Base-by-base conservation (phyloP, 148 eudicot species). In the Vaccinium corymbosum region DNA sequence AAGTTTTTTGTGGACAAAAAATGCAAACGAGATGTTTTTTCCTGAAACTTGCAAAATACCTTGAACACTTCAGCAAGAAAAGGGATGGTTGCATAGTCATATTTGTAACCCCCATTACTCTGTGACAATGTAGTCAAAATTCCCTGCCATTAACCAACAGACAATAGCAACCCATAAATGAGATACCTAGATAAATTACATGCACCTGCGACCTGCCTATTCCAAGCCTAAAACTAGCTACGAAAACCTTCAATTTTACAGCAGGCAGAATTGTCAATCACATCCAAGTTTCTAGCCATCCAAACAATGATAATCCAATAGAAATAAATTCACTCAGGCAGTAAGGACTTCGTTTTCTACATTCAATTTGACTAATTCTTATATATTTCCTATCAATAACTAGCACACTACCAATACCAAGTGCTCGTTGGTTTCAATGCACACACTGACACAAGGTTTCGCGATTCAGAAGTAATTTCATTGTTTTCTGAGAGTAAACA, bases 11-110 rank as follows among this genome's bases (percentile, higher is more conserved):
- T 19, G 49, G 29, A 48, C 52, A 49, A n/a, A 27, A n/a, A 10
- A n/a, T 76, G 57, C 48, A 35, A 57, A 35, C 7, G 50, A 64
- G 6, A 32, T 38, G 61, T 49, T 76, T 13, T 32, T 49, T 48
- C 14, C 25, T 17, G 14, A 49, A 76, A 49, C 57, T 76, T 76
- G 79, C 79, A 22, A 49, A 76, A 59, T 84, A 89, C 94, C 94
- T 92, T 92, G 86, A 92, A 92, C 20, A 92, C 88, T 86, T 92
- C 94, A 38, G 94, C 94, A 49, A 92, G 94, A 86, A 91, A 92
- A 1, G 94, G 93, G 84, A 92, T 89, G 62, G 94, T 92, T 16
- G 93, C 94, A 84, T 92, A 92, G 68, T 92, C 94, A 88, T 92
- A 92, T 84, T 91, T 92, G 74, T 92, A 92, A 72, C 91, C 91